Evolutionary conservation across 1,284 basidiomycete species (phyloP).

Genomic region (Apiotrichum brassicae): DNA sequence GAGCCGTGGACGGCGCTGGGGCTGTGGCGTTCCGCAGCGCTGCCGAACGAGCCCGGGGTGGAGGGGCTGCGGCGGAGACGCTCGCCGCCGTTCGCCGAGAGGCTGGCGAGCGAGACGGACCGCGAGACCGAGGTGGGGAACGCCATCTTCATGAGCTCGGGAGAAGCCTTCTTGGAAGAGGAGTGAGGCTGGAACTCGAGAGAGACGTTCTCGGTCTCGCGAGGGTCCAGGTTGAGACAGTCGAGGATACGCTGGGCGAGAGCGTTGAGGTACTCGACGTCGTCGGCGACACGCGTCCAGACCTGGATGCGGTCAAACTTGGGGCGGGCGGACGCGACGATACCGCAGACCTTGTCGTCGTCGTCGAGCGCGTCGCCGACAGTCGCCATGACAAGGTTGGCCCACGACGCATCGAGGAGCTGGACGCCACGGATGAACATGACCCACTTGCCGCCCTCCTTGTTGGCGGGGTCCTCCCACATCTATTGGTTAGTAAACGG

Average conservation of each 20-base stretch:
- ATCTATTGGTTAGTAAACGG: constrained; percentile 59
- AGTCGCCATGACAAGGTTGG: constrained; percentile 80
- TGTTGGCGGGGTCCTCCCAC: constrained; percentile 94
- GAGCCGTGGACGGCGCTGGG: not conserved
- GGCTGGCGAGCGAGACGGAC: constrained; percentile 1
- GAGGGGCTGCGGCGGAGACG: constrained; percentile 4
- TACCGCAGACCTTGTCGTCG: constrained; percentile 77
- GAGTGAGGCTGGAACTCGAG: constrained; percentile 60
- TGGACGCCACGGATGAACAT: constrained; percentile 72
- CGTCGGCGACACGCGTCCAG: constrained; percentile 77
- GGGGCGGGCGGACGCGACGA: constrained; percentile 77
- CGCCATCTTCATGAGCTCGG: not conserved
- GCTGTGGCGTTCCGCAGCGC: not conserved
- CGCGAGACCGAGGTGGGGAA: not conserved
- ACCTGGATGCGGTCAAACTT: constrained; percentile 84
- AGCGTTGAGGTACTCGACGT: constrained; percentile 67
- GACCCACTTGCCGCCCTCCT: constrained; percentile 88
- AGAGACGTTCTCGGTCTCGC: constrained; percentile 68
- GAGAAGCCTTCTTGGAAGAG: not conserved
- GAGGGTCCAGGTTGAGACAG: constrained; percentile 50
- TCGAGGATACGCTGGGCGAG: constrained; percentile 77
- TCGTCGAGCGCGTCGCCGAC: constrained; percentile 83
- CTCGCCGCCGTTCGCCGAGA: not conserved
- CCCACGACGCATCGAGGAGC: constrained; percentile 77
- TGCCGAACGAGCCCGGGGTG: not conserved